Evolutionary conservation across 345 rosid species (phyloP), one percentile per base, ranked within the genome.

Genomic region (Rhizophora mangle): DNA sequence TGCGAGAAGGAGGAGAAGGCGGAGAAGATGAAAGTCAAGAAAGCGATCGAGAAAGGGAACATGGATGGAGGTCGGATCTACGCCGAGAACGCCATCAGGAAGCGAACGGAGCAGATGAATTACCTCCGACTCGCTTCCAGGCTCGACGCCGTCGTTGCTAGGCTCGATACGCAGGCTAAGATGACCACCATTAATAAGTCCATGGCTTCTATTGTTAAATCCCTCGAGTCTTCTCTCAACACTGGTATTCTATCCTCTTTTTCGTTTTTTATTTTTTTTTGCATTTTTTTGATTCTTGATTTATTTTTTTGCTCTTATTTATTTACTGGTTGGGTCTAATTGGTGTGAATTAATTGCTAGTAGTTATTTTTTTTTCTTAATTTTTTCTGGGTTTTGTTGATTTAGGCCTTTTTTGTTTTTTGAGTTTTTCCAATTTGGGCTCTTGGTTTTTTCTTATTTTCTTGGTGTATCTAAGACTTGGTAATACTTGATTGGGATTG

Each of bases 31-130:
- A 95, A 92, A 81, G 95, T 92, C 34, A 92, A 95, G 85, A 95
- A 95, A 82, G 99, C 99, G 63, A 95, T 92, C 74, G 97, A 95
- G 88, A 95, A 95, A 47, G 99, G 99, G 1, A 95, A 95, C 76
- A 87, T 95, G 97, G 99, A 95, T 69, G 99, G 99, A 21, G 99
- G 91, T 37, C 88, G 99, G 79, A 95, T 95, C 92, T 95, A 95
- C 68, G 99, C 99, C 6, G 99, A 92, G 85, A 95, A 92, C 78
- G 88, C 97, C 64, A 95, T 95, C 78, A 87, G 99, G 24, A 95
- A 92, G 81, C 87, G 97, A 27, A 84, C 86, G 70, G 99, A 95
- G 87, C 99, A 92, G 91, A 87, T 95, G 99, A 95, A 95, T 76
- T 95, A 90, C 75, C 95, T 95, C 24, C 87, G 97, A 52, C 96